Evolutionary conservation across 1,284 basidiomycete genomes (phyloP).

Genomic region (Athelia sp.): DNA sequence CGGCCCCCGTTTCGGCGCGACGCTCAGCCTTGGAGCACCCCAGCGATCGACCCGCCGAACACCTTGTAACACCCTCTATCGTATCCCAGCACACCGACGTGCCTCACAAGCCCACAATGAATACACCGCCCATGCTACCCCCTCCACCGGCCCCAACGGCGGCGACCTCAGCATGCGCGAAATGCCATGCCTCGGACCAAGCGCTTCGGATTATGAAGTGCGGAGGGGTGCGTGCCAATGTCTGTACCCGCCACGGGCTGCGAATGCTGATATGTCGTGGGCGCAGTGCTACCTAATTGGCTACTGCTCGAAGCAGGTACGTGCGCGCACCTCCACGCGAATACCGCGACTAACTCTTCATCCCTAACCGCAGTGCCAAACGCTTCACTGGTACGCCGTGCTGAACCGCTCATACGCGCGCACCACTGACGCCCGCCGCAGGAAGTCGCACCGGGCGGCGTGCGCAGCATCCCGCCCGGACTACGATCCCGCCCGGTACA

Average conservation of each 20-base stretch:
- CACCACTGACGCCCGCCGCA: background rate
- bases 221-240: background rate
- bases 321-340: background rate
- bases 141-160: background rate
- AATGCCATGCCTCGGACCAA: background rate
- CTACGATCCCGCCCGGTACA: background rate
- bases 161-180: background rate
- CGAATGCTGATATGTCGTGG: background rate
- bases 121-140: background rate
- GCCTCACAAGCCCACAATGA: too few species aligned
- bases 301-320: background rate
- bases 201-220: background rate
- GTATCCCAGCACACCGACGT: too few species aligned
- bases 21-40: too few species aligned
- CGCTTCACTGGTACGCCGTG: background rate
- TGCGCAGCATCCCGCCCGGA: background rate
- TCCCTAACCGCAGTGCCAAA: background rate
- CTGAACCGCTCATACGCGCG: background rate
- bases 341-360: background rate
- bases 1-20: too few species aligned
- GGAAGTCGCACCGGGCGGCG: background rate
- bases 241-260: background rate
- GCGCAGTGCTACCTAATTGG: background rate
- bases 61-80: too few species aligned
- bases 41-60: too few species aligned